Evolutionary conservation across 225 moss, liverwort and hornwort genomes (phyloP).

Genomic region (Polytrichum formosum): DNA sequence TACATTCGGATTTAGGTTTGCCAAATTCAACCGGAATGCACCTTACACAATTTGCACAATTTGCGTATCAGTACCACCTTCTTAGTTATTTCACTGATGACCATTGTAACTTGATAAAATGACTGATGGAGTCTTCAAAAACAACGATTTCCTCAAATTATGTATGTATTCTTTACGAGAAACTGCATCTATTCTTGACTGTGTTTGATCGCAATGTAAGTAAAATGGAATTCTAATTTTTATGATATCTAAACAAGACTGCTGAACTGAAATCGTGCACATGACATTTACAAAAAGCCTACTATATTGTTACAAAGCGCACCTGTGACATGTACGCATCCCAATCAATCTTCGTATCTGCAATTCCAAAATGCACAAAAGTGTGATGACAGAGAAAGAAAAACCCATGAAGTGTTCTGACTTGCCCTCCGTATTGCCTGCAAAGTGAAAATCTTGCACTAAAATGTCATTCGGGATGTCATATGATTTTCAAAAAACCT

Average conservation of each 20-base stretch:
- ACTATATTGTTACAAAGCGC: constrained; percentile 15
- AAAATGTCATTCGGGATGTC: background rate
- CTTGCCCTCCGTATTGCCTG: background rate
- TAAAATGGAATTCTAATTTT: too few species aligned
- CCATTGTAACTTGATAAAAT: background rate
- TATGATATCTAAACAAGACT: background rate
- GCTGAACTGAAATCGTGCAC: background rate
- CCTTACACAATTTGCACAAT: background rate
- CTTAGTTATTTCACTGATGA: background rate
- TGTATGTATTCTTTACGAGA: background rate
- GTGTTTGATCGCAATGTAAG: too few species aligned
- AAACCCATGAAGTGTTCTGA: background rate
- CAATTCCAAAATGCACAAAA: constrained; percentile 4
- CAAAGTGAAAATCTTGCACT: background rate
- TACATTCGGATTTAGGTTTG: background rate
- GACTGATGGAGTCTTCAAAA: background rate
- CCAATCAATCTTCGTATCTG: constrained; percentile 99
- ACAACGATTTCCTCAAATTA: background rate
- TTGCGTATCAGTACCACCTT: background rate
- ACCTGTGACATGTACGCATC: constrained; percentile 99
- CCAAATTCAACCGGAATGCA: background rate
- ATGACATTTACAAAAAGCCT: too few species aligned
- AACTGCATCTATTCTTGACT: too few species aligned
- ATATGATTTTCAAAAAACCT: too few species aligned
- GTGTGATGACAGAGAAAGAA: background rate